Evolutionary conservation across 495 filamentous ascomycete species (phyloP).

Genomic region (Penicillium arizonense): DNA sequence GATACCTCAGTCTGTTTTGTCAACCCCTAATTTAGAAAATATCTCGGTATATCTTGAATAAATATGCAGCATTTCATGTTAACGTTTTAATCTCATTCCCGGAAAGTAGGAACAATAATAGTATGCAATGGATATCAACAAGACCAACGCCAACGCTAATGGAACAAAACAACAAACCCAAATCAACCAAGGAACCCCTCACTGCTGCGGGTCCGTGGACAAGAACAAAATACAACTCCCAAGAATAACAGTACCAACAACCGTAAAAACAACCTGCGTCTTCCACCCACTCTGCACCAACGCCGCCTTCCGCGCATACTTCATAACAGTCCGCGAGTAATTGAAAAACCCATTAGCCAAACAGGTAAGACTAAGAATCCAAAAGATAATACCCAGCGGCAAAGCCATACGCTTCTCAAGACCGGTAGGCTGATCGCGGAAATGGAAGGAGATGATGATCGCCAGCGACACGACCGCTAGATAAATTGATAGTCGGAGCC

Average conservation of each 20-base stretch:
- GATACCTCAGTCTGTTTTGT: conserved; percentile 10
- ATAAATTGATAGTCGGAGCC: conserved; percentile 87
- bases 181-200: not conserved
- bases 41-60: not conserved
- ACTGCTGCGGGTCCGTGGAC: conserved; percentile 45
- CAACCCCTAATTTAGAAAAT: not conserved
- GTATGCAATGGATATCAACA: not conserved
- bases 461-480: conserved; percentile 86
- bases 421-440: conserved; percentile 66
- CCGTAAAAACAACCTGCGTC: conserved; percentile 75
- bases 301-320: conserved; percentile 73
- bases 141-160: conserved; percentile 10
- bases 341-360: conserved; percentile 76
- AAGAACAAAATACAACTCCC: conserved; percentile 72
- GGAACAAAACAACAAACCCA: not conserved
- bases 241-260: conserved; percentile 77
- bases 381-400: conserved; percentile 87
- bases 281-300: conserved; percentile 94
- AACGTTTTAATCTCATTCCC: too few relatives aligned
- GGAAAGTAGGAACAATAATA: too few relatives aligned
- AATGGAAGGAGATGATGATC: conserved; percentile 90
- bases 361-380: conserved; percentile 74
- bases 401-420: conserved; percentile 74
- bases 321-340: conserved; percentile 83
- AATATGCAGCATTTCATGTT: not conserved